phyloP scores from a whole-genome alignment of 2,329 filamentous ascomycete species.

The Exserohilum rostratum region DNA sequence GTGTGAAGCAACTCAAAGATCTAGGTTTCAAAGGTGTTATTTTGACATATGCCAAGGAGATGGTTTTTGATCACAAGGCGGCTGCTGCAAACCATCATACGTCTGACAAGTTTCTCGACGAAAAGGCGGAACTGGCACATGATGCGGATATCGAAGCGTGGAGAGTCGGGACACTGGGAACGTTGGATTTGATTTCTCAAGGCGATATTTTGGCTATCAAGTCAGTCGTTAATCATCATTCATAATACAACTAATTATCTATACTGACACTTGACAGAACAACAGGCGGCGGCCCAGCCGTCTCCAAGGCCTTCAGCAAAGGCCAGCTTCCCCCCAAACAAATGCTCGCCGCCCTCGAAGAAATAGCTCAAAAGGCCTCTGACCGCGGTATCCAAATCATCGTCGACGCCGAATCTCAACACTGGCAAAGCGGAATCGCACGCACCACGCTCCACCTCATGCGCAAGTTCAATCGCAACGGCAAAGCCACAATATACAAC shows the following conservation, averaged over 20 bases:
- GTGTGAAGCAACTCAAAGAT: conserved; percentile 70
- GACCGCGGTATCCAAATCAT: conserved; percentile 52
- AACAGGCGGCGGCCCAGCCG: conserved; percentile 52
- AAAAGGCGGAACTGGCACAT: conserved; percentile 5
- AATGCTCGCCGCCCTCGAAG: conserved; percentile 52
- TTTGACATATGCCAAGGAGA: conserved; percentile 80
- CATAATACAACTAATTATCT: neutral
- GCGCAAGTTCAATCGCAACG: conserved; percentile 60
- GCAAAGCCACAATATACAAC: conserved; percentile 68
- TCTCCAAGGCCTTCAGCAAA: conserved; percentile 48
- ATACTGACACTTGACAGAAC: conserved; percentile 39
- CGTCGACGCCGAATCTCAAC: conserved; percentile 56
- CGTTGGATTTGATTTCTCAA: conserved; percentile 35
- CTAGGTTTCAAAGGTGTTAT: conserved; percentile 82
- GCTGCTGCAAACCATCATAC: conserved; percentile 22
- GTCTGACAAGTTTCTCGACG: conserved; percentile 16
- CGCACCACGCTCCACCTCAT: conserved; percentile 63
- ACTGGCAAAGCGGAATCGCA: conserved; percentile 50
- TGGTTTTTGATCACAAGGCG: conserved; percentile 50
- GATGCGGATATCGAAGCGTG: conserved; percentile 47
- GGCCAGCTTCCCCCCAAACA: conserved; percentile 48
- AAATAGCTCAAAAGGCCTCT: conserved; percentile 50
- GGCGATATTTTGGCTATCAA: conserved; percentile 45
- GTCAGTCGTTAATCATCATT: conserved; percentile 11
- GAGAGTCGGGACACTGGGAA: conserved; percentile 36